Conservation (phyloP, 371 early-diverging fungal species). For the Batkoa obscura region DNA sequence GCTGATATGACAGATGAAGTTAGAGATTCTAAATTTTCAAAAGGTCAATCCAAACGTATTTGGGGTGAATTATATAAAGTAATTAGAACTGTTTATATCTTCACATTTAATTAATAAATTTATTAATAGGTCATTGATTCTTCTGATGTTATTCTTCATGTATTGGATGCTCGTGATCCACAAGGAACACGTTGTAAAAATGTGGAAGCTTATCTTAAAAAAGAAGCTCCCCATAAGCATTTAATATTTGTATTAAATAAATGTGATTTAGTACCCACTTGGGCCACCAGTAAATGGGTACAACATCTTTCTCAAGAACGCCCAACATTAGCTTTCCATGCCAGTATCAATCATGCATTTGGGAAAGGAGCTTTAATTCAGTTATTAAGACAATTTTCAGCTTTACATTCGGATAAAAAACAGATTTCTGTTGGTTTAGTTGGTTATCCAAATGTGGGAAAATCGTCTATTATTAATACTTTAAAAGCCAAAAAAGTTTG, state of each 20-base stretch:
- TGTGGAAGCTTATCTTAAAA: slow-evolving; percentile 81
- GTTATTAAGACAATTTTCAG: slow-evolving; percentile 90
- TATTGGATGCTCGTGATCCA: slow-evolving; percentile 98
- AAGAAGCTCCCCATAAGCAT: slow-evolving; percentile 94
- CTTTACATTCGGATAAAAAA: slow-evolving; percentile 90
- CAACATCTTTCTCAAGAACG: slow-evolving; percentile 70
- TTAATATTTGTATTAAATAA: slow-evolving; percentile 98
- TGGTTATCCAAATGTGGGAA: slow-evolving; percentile 95
- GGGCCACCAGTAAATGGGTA: slow-evolving; percentile 97
- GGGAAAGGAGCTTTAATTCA: slow-evolving; percentile 97
- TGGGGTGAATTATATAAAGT: slow-evolving; percentile 98
- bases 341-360: slow-evolving; percentile 92
- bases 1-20: slow-evolving; percentile 50
- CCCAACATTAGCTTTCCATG: slow-evolving; percentile 97
- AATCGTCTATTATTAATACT: slow-evolving; percentile 97
- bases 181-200: slow-evolving; percentile 87
- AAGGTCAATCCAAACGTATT: slow-evolving; percentile 96
- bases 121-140: slow-evolving; percentile 72
- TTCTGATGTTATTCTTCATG: slow-evolving; percentile 95
- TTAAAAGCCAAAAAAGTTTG: slow-evolving; percentile 93
- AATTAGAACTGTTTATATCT: not conserved
- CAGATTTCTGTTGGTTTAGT: slow-evolving; percentile 96
- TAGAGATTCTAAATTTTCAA: slow-evolving; percentile 71
- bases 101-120: not conserved
- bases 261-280: slow-evolving; percentile 98